Base-by-base conservation (phyloP, 1,284 basidiomycete species). In the Apiotrichum montevideense region DNA sequence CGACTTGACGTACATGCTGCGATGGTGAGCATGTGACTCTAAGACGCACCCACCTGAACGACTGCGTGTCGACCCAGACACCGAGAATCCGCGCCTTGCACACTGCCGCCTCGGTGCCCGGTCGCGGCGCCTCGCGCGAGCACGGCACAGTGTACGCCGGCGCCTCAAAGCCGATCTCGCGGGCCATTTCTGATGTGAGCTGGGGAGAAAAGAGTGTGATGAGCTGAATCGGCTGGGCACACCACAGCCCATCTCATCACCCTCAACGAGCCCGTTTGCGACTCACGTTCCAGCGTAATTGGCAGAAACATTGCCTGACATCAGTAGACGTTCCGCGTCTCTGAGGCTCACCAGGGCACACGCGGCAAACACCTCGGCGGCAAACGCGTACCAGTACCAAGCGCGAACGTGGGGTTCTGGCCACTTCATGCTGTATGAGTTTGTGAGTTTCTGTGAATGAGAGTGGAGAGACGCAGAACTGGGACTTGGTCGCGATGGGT, bases 1-100 rank as follows among this genome's bases (percentile, higher is more conserved):
- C 0, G 90, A 93, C 73, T 90, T 88, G 35, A 88, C 83, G 69
- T 93, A 94, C 53, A 95, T 79, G 67, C 90, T 93, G 63, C 44
- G 13, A 46, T 32, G 3, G n/a, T n/a, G 14, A 47, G 42, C 1
- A 29, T 32, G 40, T 9, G 34, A 45, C 35, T 43, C 34, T 33
- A 43, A 1, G n/a, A 43, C 32, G 14, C 2, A 54, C 84, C 50
- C 53, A 88, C 89, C 88, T 91, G 75, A 92, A 92, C 65, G 87
- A 89, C 1, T 90, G 88, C 13, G 81, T 89, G 69, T 93, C 90
- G 48, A 93, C 82, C 89, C 89, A 92, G 1, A 79, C 58, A 80
- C 88, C 73, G 46, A 73, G 43, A 35, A 78, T 67, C 43, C 35
- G 44, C 0, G 73, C 75, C 48, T 70, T 68, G 57, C 76, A 78